Percentiles rank a stretch among this genome's conserved stretches.
These are phyloP conservation scores for Magnolia sinica DNA, from an alignment of 164 flowering plant genomes.

Conservation along the genomic window DNA sequence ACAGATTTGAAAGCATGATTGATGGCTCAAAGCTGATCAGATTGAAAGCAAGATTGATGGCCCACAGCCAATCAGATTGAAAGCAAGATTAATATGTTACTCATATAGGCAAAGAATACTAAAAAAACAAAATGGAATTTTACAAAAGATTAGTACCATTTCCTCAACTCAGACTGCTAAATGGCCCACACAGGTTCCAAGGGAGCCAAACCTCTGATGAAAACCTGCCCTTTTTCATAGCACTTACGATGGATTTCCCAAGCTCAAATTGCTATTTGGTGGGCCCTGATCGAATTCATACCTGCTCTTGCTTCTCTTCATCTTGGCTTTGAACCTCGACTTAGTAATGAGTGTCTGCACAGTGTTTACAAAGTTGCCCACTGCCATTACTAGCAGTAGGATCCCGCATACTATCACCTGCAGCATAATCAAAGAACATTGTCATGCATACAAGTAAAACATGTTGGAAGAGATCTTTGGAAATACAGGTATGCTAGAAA, in stretches of 20 bases:
- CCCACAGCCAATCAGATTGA: no score
- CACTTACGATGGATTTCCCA: not conserved
- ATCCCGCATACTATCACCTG: constrained; percentile 83
- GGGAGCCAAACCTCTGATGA: not conserved
- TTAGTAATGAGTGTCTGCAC: constrained; percentile 81
- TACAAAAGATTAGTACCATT: not conserved
- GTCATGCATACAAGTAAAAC: no score
- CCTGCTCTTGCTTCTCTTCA: constrained; percentile 81
- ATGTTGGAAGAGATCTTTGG: not conserved
- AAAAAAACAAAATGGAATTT: not conserved
- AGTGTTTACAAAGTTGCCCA: constrained; percentile 83
- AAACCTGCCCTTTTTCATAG: not conserved
- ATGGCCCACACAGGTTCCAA: not conserved
- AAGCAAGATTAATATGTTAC: not conserved
- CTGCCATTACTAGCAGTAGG: constrained; percentile 85
- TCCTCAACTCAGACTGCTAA: not conserved
- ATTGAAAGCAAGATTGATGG: no score
- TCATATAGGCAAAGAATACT: not conserved
- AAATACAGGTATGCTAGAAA: not conserved
- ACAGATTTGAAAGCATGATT: no score
- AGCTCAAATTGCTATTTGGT: constrained; percentile 3
- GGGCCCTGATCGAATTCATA: constrained; percentile 40
- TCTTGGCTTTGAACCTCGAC: constrained; percentile 87
- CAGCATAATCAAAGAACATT: no score
- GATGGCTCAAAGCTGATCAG: no score